These are phyloP conservation scores for Ascodesmis nigricans DNA, from an alignment of 495 filamentous ascomycete genomes.

Conservation along the genomic window DNA sequence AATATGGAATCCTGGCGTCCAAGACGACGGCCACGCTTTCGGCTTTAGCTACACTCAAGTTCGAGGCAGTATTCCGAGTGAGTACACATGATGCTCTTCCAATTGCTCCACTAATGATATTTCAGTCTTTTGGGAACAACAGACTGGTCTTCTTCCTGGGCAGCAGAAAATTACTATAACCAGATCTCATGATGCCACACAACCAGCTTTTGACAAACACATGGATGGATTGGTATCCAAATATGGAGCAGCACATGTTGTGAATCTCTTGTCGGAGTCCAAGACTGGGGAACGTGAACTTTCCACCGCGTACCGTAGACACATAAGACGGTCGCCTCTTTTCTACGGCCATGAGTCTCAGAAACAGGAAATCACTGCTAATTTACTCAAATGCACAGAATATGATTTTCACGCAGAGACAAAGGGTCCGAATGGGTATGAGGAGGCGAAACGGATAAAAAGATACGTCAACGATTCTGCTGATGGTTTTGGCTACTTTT, in stretches of 20 bases:
- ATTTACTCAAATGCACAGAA: constrained; percentile 50
- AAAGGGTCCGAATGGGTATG: constrained; percentile 66
- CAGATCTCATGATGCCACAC: constrained; percentile 69
- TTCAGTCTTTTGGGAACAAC: constrained; percentile 82
- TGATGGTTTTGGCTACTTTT: constrained; percentile 71
- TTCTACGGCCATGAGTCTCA: constrained; percentile 22
- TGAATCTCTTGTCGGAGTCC: constrained; percentile 75
- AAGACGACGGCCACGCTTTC: constrained; percentile 27
- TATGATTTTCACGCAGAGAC: constrained; percentile 95
- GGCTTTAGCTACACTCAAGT: constrained; percentile 89
- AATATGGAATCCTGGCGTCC: constrained; percentile 43
- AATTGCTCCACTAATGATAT: neutral
- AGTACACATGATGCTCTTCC: neutral
- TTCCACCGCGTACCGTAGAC: constrained; percentile 51
- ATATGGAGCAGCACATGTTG: constrained; percentile 74
- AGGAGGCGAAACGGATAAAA: constrained; percentile 59
- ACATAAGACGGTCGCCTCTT: constrained; percentile 46
- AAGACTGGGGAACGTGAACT: constrained; percentile 69
- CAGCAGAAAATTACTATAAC: constrained; percentile 92
- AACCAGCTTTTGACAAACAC: constrained; percentile 88
- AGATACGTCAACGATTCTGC: constrained; percentile 50
- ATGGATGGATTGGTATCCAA: constrained; percentile 59
- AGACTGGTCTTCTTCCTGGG: constrained; percentile 62
- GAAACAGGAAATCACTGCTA: constrained; percentile 6
- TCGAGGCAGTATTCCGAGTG: constrained; percentile 59